Conservation (phyloP, 768 basidiomycete genomes). For the Cubamyces lactineus region DNA sequence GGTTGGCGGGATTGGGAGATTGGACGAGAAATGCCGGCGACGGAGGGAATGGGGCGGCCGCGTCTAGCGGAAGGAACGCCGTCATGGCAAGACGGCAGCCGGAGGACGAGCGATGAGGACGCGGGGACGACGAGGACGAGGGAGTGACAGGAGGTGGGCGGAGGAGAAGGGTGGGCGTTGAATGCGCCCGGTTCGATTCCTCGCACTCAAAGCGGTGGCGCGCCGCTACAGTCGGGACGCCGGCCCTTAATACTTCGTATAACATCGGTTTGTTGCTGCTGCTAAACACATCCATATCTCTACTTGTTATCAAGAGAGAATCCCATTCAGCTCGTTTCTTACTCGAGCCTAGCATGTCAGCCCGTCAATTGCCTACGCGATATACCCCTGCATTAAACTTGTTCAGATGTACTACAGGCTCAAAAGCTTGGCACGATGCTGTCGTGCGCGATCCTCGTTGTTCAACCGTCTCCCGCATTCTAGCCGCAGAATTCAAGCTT, state of each 20-base stretch:
- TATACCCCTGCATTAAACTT: background rate
- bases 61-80: slow-evolving; percentile 62
- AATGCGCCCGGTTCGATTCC: slow-evolving; percentile 18
- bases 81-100: slow-evolving; percentile 49
- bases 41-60: slow-evolving; percentile 47
- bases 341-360: background rate
- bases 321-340: background rate
- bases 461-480: background rate
- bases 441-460: slow-evolving; percentile 6
- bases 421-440: slow-evolving; percentile 4
- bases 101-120: slow-evolving; percentile 12
- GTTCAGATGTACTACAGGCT: background rate
- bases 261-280: background rate
- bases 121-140: slow-evolving; percentile 6
- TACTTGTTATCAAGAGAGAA: background rate
- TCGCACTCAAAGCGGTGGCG: slow-evolving; percentile 22
- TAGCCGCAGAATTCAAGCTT: background rate
- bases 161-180: slow-evolving; percentile 13
- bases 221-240: slow-evolving; percentile 20
- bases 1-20: slow-evolving; percentile 47
- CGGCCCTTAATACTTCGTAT: background rate
- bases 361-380: background rate
- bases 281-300: background rate
- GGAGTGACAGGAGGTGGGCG: slow-evolving; percentile 12
- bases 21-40: slow-evolving; percentile 59